Evolutionary conservation across 306 rosid genomes (phyloP), one percentile per base, ranked within the genome.

Genomic region (Dalbergia cultrata): DNA sequence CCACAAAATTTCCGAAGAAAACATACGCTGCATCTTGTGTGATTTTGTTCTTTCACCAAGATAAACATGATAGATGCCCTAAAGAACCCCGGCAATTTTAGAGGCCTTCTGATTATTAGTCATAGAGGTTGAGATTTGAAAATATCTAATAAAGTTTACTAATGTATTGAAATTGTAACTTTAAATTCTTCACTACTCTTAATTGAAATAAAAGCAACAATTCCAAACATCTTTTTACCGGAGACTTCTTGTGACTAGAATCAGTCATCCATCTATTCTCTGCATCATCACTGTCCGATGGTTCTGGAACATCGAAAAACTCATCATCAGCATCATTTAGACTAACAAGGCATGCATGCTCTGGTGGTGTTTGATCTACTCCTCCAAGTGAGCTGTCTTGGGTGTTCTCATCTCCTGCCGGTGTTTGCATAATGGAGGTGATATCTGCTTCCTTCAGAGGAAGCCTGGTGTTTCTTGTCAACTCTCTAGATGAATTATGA

Each of bases 251-350:
- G 64, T 68, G 79, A 81, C 84, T 81, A 77, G 82, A 80, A 73
- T 87, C 91, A 72, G 90, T 80, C 90, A 84, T 52, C 99, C 97
- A 76, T 89, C 89, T 94, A 90, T 90, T 80, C 81, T 79, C 99
- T 53, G 83, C 85, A n/a, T 84, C 88, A 50, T 87, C 91, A 65
- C 31, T 72, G 54, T 93, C 95, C 34, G 88, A 61, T 76, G 96
- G 92, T 63, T 93, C 99, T 41, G 80, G 91, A 88, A 93, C 97
- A 85, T 95, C 99, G 64, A 86, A 95, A 84, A 95, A 95, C 83
- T 95, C 93, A 78, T 91, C 94, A 79, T 88, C 94, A 9, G 85
- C 85, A 81, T 88, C 87, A 75, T 83, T 88, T 76, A 86, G 74
- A 80, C 86, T 37, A 75, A 81, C 89, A 74, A 88, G 88, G 77